A percentile compares a stretch with the other conserved stretches of the same genome.
Evolutionary conservation across 179 eudicot species (phyloP).

Genomic region (Heliamphora pulchella): DNA sequence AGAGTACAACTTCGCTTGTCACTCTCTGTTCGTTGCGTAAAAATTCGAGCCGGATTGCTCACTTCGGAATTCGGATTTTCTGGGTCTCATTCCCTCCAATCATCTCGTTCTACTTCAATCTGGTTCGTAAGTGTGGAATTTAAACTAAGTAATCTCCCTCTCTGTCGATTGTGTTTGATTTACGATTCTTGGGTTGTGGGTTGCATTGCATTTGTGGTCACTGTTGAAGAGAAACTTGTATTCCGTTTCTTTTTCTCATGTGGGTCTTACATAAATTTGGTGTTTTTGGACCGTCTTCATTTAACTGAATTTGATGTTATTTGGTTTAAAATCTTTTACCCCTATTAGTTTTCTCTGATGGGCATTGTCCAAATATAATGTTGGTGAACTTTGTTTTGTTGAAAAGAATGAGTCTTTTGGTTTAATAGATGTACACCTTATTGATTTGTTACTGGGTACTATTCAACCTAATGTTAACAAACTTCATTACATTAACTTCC

Average conservation of each 20-base stretch:
- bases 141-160: too few relatives aligned
- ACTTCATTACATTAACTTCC: neutral
- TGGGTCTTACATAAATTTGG: neutral
- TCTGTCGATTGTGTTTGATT: too few relatives aligned
- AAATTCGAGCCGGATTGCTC: neutral
- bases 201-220: too few relatives aligned
- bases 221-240: too few relatives aligned
- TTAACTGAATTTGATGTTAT: neutral
- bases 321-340: neutral
- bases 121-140: too few relatives aligned
- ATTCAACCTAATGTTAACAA: neutral
- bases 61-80: neutral
- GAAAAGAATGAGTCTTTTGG: too few relatives aligned
- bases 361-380: neutral
- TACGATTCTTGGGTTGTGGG: too few relatives aligned
- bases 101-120: too few relatives aligned
- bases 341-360: neutral
- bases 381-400: neutral
- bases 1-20: neutral
- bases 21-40: neutral
- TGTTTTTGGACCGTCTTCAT: neutral
- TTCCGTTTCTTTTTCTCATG: slow-evolving; percentile 3
- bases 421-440: too few relatives aligned
- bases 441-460: neutral
- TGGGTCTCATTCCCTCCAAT: too few relatives aligned